Conservation (phyloP, 2,329 filamentous ascomycete genomes). For the Clarireedia homoeocarpa region DNA sequence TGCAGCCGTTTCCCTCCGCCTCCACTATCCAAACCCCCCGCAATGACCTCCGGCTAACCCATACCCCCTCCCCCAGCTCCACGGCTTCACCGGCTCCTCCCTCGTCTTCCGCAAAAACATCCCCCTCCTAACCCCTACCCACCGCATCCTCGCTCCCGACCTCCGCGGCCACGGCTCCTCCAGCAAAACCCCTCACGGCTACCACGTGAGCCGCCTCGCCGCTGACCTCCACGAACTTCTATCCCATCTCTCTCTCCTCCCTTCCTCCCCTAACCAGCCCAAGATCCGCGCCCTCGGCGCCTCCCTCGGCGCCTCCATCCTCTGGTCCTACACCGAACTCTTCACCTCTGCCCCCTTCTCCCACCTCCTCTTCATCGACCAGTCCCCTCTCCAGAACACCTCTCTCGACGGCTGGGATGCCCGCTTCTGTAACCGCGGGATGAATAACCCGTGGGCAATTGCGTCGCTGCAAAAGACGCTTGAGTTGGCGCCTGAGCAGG, state of each 20-base stretch:
- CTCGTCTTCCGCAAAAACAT: conserved; percentile 27
- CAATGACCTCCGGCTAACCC: not conserved
- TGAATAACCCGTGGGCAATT: conserved; percentile 24
- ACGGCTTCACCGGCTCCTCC: conserved; percentile 29
- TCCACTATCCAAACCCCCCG: not conserved
- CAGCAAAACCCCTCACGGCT: conserved; percentile 23
- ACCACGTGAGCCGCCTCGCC: conserved; percentile 27
- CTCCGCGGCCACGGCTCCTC: conserved; percentile 27
- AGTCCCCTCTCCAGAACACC: conserved; percentile 27
- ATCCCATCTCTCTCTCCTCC: conserved; percentile 3
- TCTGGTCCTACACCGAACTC: conserved; percentile 28
- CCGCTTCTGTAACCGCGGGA: conserved; percentile 25
- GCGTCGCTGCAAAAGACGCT: conserved; percentile 23
- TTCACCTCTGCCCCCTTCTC: conserved; percentile 24
- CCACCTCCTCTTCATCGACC: conserved; percentile 28
- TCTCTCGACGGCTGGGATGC: conserved; percentile 23
- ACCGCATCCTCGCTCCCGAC: conserved; percentile 26
- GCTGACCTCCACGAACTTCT: conserved; percentile 26
- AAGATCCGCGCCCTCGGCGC: conserved; percentile 24
- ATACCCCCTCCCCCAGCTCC: conserved; percentile 20
- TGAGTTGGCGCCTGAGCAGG: conserved; percentile 16
- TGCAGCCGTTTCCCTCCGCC: not conserved
- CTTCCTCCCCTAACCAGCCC: not conserved
- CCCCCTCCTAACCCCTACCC: conserved; percentile 14
- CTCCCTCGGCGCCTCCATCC: conserved; percentile 27